A percentile compares a stretch with the other conserved stretches of the same genome.
Evolutionary conservation across 306 rosid species (phyloP).

Genomic region (Gleditsia sinensis): DNA sequence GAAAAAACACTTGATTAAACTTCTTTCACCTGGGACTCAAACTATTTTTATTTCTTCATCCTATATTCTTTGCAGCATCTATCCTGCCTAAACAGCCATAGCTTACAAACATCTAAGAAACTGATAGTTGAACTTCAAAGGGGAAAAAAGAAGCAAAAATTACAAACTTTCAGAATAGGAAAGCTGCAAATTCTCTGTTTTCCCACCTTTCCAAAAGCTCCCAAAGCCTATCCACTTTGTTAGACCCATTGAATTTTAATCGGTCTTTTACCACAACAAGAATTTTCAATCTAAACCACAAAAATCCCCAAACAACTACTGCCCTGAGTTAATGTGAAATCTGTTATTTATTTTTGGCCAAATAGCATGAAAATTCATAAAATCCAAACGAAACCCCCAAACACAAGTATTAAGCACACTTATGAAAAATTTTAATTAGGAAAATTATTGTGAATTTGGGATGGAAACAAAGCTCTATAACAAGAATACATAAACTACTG

Average conservation of each 20-base stretch:
- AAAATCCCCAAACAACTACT: background rate
- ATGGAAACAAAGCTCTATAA: background rate
- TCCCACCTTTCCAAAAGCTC: background rate
- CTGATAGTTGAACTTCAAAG: no score
- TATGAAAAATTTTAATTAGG: background rate
- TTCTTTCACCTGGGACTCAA: no score
- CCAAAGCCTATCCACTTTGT: background rate
- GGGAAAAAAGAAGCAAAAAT: no score
- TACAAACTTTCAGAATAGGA: no score
- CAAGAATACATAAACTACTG: slow-evolving; percentile 14
- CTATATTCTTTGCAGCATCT: no score
- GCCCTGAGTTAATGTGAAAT: background rate
- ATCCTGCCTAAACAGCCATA: no score
- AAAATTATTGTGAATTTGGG: background rate
- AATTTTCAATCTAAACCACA: background rate
- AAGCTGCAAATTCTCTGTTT: no score
- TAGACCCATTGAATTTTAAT: background rate
- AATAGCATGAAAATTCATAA: background rate
- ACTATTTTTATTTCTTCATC: no score
- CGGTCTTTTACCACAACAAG: background rate
- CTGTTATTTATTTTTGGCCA: background rate
- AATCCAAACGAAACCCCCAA: background rate
- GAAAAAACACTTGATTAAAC: background rate
- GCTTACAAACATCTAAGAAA: no score
- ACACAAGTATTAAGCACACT: background rate